Evolutionary conservation across 495 filamentous ascomycete genomes (phyloP).

Genomic region (Aspergillus diversus): DNA sequence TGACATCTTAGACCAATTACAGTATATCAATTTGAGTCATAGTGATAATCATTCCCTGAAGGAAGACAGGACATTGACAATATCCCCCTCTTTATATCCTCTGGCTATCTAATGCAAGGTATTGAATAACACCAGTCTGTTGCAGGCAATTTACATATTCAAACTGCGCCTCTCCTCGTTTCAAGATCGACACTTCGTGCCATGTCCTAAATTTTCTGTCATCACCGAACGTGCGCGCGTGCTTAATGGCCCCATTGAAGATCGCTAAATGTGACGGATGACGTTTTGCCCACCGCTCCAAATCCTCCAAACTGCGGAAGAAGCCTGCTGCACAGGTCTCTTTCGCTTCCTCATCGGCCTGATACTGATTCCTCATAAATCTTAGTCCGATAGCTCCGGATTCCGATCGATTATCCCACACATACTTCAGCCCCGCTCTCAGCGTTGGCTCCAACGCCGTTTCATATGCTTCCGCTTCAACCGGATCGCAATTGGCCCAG

Average conservation of each 20-base stretch:
- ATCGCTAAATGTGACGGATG: conserved; percentile 30
- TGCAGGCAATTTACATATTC: conserved; percentile 31
- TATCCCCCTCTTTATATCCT: background rate
- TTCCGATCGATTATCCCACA: background rate
- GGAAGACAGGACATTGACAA: background rate
- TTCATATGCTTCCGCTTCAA: background rate
- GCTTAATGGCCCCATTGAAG: conserved; percentile 25
- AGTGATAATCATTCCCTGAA: too few relatives aligned
- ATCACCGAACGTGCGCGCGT: conserved; percentile 26
- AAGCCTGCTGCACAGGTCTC: conserved; percentile 30
- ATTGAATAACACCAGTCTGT: conserved; percentile 23
- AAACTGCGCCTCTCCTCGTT: conserved; percentile 23
- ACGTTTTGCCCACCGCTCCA: conserved; percentile 26
- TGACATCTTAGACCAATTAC: too few relatives aligned
- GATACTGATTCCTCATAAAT: background rate
- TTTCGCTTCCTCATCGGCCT: conserved; percentile 7
- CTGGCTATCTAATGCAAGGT: background rate
- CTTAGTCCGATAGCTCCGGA: background rate
- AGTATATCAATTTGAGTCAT: too few relatives aligned
- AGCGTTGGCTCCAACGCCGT: background rate
- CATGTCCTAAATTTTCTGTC: conserved; percentile 27
- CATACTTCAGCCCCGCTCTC: conserved; percentile 1
- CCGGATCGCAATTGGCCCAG: conserved; percentile 3
- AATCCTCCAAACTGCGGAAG: conserved; percentile 23
- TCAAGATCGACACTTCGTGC: conserved; percentile 31